Percentiles rank a stretch among this genome's conserved stretches.
Conservation (phyloP, 208 protist genomes). For the Borovskyia barvae region DNA sequence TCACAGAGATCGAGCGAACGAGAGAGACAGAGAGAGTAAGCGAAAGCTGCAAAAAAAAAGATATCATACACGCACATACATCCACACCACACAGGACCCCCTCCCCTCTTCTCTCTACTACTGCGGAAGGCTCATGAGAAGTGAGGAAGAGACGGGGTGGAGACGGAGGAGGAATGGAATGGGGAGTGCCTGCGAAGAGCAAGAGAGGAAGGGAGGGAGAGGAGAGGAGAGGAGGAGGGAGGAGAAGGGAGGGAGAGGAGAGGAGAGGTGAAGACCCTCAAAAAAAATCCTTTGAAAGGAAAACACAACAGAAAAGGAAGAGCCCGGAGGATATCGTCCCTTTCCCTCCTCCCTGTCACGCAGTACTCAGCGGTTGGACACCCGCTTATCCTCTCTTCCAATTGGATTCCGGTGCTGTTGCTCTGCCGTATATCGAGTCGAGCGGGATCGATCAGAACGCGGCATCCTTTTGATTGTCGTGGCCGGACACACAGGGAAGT, state of each 20-base stretch:
- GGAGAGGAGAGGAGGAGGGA: background rate
- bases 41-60: background rate
- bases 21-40: too few relatives aligned
- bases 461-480: too few relatives aligned
- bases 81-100: background rate
- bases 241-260: background rate
- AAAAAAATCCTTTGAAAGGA: background rate
- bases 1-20: too few relatives aligned
- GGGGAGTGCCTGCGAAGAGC: too few relatives aligned
- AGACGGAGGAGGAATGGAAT: too few relatives aligned
- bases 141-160: too few relatives aligned
- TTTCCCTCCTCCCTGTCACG: background rate
- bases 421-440: background rate
- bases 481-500: too few relatives aligned
- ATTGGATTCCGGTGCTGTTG: background rate
- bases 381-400: background rate
- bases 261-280: background rate
- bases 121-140: too few relatives aligned
- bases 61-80: slow-evolving; percentile 2
- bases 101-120: too few relatives aligned
- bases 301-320: background rate
- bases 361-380: background rate
- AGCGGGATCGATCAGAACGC: too few relatives aligned
- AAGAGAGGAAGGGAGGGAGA: background rate
- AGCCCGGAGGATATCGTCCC: background rate